Conservation (phyloP, 1,284 basidiomycete genomes). For the Naganishia sp. region DNA sequence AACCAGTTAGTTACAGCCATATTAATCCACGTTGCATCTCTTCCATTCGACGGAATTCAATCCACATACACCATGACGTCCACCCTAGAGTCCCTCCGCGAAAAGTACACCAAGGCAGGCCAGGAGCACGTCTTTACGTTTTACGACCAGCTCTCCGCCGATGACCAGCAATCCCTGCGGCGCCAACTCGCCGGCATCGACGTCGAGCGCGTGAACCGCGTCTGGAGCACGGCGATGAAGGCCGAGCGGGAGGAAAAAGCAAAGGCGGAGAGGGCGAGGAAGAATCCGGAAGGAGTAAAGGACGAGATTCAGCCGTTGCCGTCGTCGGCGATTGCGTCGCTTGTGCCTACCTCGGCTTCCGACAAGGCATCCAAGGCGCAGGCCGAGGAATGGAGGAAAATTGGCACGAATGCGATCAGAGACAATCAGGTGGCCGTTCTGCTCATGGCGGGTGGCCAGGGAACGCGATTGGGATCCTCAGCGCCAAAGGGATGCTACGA, state of each 20-base stretch:
- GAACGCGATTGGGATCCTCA: constrained; percentile 86
- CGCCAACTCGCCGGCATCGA: constrained; percentile 79
- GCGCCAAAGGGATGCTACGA: constrained; percentile 98
- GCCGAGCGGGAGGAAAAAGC: constrained; percentile 57
- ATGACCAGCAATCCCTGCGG: constrained; percentile 67
- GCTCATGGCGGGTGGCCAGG: constrained; percentile 97
- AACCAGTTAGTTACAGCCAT: background rate
- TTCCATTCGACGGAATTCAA: constrained; percentile 3
- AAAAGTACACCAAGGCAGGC: constrained; percentile 47
- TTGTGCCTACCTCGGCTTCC: background rate
- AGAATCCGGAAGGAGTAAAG: background rate
- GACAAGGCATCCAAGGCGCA: constrained; percentile 53
- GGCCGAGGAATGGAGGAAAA: constrained; percentile 70
- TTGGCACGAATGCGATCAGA: constrained; percentile 79
- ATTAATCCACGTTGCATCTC: background rate
- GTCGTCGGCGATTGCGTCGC: constrained; percentile 66
- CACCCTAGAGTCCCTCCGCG: constrained; percentile 8
- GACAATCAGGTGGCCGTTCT: constrained; percentile 85
- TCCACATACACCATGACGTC: constrained; percentile 2
- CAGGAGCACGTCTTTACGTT: constrained; percentile 89
- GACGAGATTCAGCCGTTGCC: constrained; percentile 65
- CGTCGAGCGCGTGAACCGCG: constrained; percentile 84
- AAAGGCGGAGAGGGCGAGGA: constrained; percentile 11
- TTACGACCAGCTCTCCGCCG: constrained; percentile 70
- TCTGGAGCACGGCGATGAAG: constrained; percentile 75